Evolutionary conservation across 2,329 filamentous ascomycete species (phyloP).

Genomic region (Biscogniauxia marginata): DNA sequence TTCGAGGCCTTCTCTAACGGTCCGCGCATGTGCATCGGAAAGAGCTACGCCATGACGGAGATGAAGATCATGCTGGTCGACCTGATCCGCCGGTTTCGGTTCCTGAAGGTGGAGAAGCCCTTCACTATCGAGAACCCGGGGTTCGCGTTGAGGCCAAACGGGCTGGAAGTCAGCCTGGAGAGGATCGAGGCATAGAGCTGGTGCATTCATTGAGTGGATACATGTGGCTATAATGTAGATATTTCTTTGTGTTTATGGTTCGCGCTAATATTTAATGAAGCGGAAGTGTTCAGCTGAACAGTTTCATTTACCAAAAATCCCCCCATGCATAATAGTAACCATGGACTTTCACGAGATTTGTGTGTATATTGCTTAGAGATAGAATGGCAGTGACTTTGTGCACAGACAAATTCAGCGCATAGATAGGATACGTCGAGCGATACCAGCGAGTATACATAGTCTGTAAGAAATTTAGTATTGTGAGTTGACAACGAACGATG

Average conservation of each 20-base stretch:
- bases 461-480: not conserved
- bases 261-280: not conserved
- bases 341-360: too few relatives aligned
- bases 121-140: conserved; percentile 17
- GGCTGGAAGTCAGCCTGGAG: conserved; percentile 10
- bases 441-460: not conserved
- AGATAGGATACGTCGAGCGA: not conserved
- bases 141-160: conserved; percentile 11
- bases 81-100: conserved; percentile 11
- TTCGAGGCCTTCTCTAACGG: conserved; percentile 29
- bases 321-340: not conserved
- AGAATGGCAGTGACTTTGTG: too few relatives aligned
- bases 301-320: not conserved
- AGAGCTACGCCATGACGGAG: conserved; percentile 16
- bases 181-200: conserved; percentile 1
- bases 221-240: not conserved
- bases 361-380: too few relatives aligned
- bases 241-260: not conserved
- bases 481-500: not conserved
- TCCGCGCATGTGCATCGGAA: conserved; percentile 20
- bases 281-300: not conserved
- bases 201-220: not conserved
- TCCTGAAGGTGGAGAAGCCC: conserved; percentile 9
- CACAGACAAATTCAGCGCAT: not conserved
- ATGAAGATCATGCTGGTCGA: conserved; percentile 20